Evolutionary conservation across 2,329 filamentous ascomycete species (phyloP), one percentile per base, ranked within the genome.

Genomic region (Talaromyces sp.): DNA sequence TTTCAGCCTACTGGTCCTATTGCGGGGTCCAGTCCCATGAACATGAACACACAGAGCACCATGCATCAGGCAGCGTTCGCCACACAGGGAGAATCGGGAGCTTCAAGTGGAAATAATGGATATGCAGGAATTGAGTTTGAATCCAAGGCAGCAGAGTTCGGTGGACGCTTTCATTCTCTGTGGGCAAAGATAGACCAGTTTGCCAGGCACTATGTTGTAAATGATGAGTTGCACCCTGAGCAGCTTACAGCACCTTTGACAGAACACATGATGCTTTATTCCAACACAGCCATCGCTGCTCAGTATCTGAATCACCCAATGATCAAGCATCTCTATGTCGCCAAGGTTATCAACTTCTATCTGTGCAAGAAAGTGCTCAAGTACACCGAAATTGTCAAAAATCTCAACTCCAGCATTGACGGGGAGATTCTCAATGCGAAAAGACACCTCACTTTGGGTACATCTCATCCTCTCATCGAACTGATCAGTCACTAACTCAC

Each of bases 341-440:
- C 66, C 9, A 70, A 69, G 35, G 64, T 67, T 2, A 66, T 73
- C 41, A 69, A 69, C 51, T 63, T 57, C 25, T 68, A 65, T 46
- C 53, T 70, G 6, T 60, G 64, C 25, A 59, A 61, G 2, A 57
- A 64, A 6, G 56, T 71, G 2, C 52, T 71, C 40, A 66, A 63
- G 9, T 57, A 64, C 21, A 61, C 56, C 2, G 50, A 57, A 33
- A 58, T 69, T 13, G 54, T 70, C 33, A 62, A 57, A n/a, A 69
- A 65, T 1, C 69, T 69, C 53, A 64, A 68, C 22, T 22, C 56
- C 0, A 31, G 19, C 8, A 61, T 62, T 17, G 67, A 70, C 33
- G 45, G 45, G 10, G 64, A 69, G 28, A 63, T 70, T 31, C 35
- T 31, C 3, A 56, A 62, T 21, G 57, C 68, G 17, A 61, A 64